Evolutionary conservation across 1,284 basidiomycete species (phyloP).

Genomic region (Golubevia pallescens): DNA sequence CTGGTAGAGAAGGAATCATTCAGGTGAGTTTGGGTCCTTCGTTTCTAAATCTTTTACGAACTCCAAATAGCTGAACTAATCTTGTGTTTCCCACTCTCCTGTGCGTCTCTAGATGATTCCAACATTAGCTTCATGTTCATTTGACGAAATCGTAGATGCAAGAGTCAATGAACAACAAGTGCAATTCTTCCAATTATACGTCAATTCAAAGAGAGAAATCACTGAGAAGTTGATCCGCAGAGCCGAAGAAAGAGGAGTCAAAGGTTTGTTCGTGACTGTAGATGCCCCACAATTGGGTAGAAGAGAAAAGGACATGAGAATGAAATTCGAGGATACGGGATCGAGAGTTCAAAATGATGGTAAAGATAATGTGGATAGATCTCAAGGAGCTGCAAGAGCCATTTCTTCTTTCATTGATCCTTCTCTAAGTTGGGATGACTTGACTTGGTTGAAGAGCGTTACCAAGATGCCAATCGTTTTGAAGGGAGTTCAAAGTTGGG

Average conservation of each 20-base stretch:
- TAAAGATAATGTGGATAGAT: conserved; percentile 74
- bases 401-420: conserved; percentile 96
- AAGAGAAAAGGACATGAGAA: conserved; percentile 90
- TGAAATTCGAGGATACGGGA: conserved; percentile 82
- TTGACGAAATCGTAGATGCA: conserved; percentile 83
- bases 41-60: no score
- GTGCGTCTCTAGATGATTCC: conserved; percentile 57
- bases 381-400: conserved; percentile 90
- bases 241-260: conserved; percentile 82
- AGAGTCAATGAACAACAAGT: conserved; percentile 18
- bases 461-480: conserved; percentile 82
- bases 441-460: conserved; percentile 85
- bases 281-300: conserved; percentile 90
- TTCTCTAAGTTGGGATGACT: conserved; percentile 81
- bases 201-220: conserved; percentile 81
- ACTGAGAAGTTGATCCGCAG: conserved; percentile 83
- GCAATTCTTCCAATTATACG: conserved; percentile 68
- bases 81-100: no score
- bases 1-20: conserved; percentile 78
- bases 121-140: conserved; percentile 84
- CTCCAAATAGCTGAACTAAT: no score
- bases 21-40: conserved; percentile 76
- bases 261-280: conserved; percentile 85
- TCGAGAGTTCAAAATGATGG: conserved; percentile 45
- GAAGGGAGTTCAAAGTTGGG: conserved; percentile 68